Evolutionary conservation across 495 filamentous ascomycete genomes (phyloP), one percentile per base, ranked within the genome.

Genomic region (Lasiosphaeria hispida): DNA sequence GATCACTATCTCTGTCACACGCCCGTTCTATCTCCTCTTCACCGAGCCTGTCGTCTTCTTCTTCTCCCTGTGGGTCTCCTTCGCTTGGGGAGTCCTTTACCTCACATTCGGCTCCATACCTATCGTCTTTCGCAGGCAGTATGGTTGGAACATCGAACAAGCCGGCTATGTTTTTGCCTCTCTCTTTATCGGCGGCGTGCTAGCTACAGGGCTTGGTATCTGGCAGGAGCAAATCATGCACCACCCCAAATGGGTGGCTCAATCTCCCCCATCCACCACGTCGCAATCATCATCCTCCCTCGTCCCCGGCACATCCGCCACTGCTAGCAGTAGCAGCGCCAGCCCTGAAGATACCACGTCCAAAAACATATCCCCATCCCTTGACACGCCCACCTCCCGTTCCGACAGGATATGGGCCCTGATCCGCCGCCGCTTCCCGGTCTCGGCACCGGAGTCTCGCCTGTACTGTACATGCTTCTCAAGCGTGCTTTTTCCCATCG

Each of bases 21-120:
- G 91, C 11, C 92, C 92, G 5, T 96, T 97, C 72, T 83, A 90
- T 57, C 79, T 97, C 34, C 86, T 97, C 18, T 74, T 90, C 63
- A 96, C 91, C 10, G 93, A 97, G 63, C 90, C 92, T 0, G 90
- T 96, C 10, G 91, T 97, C 15, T 96, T 96, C 75, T 96, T 88
- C 76, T 97, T 96, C 72, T 92, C 88, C 18, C 75, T 95, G 11
- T 97, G 93, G 93, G 84, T 89, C 4, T 78, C 90, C 7, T 96
- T 97, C 71, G 86, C 84, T 48, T 97, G 92, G 93, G 92, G 87
- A 1, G 83, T 95, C 0, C 80, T 97, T 0, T 97, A 96, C 71
- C 77, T 97, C 23, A 88, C 87, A 34, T 92, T 94, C 62, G 80
- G 82, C 34, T 86, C 85, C 4, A 81, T 97, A 23, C 90, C 92